Conservation (phyloP, 805 yeast genomes). For the Pichia nanzhaoensis region DNA sequence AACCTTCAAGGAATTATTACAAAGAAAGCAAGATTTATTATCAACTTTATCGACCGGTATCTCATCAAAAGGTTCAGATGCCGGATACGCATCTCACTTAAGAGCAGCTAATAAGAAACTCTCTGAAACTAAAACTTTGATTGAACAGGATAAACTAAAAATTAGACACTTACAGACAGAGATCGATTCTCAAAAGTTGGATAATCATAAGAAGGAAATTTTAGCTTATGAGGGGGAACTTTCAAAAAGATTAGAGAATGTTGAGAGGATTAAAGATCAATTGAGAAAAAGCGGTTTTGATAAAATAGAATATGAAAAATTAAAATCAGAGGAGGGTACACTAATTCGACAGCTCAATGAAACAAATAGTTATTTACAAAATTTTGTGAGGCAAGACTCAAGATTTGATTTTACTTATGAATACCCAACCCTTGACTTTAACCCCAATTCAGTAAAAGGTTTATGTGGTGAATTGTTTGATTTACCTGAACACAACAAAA, state of each 20-base stretch:
- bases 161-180: conserved; percentile 41
- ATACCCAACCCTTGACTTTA: conserved; percentile 55
- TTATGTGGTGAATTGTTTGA: conserved; percentile 80
- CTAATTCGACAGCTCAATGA: conserved; percentile 40
- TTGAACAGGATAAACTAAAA: conserved; percentile 55
- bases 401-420: conserved; percentile 71
- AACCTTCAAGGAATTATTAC: conserved; percentile 39
- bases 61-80: conserved; percentile 74
- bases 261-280: conserved; percentile 34
- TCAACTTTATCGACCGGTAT: conserved; percentile 84
- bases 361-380: conserved; percentile 43
- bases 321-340: conserved; percentile 40
- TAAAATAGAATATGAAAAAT: conserved; percentile 35
- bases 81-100: conserved; percentile 72
- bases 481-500: conserved; percentile 47
- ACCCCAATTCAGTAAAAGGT: conserved; percentile 67
- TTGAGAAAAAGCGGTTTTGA: conserved; percentile 53
- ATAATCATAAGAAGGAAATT: conserved; percentile 48
- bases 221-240: conserved; percentile 42
- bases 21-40: conserved; percentile 67
- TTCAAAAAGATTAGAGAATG: conserved; percentile 34
- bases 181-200: conserved; percentile 40
- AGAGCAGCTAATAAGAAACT: conserved; percentile 52
- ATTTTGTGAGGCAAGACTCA: conserved; percentile 55
- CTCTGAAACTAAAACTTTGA: conserved; percentile 45